Evolutionary conservation across 768 basidiomycete species (phyloP), one percentile per base, ranked within the genome.

Genomic region (Cystobasidium ongulense): DNA sequence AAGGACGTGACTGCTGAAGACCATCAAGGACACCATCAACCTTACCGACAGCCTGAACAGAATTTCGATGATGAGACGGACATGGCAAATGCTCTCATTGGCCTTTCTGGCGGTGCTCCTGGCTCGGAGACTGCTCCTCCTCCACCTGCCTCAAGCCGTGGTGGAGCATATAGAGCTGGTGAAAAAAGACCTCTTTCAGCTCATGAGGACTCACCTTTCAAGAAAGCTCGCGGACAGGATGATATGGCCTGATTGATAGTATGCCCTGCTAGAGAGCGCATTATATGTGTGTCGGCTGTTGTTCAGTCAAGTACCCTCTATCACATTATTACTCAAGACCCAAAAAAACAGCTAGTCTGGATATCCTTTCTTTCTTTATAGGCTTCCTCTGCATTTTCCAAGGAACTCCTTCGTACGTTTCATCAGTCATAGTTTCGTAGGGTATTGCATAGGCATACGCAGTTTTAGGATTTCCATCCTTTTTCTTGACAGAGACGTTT

Each of bases 31-130:
- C n/a, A 11, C 15, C 46, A 50, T 11, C 7, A 50, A 27, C 13
- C 25, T 27, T 46, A 7, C 2, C 43, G 43, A 41, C 43, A 8
- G 7, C 43, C 65, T 21, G 92, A 96, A 78, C 93, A 98, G 77
- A 90, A 96, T 77, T 96, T 96, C 77, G 93, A 98, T 77, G 93
- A 93, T 80, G 90, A 89, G 29, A 90, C 90, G 2, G 91, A 92
- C 76, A 87, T 90, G 31, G 68, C 68, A 15, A 71, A 71, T 59
- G 68, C 54, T 0, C 82, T 96, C 38, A 90, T 96, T 81, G 87
- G 85, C 1, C 84, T 96, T 73, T 81, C 88, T 17, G 81, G 82
- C 0, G 82, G 81, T 76, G 78, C 80, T 8, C 35, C 25, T 38
- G 57, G 31, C 8, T 10, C 57, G 57, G 31, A 38, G 17, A 25